Evolutionary conservation across 2,329 filamentous ascomycete species (phyloP).

Genomic region (Stachybotrys echinatus): DNA sequence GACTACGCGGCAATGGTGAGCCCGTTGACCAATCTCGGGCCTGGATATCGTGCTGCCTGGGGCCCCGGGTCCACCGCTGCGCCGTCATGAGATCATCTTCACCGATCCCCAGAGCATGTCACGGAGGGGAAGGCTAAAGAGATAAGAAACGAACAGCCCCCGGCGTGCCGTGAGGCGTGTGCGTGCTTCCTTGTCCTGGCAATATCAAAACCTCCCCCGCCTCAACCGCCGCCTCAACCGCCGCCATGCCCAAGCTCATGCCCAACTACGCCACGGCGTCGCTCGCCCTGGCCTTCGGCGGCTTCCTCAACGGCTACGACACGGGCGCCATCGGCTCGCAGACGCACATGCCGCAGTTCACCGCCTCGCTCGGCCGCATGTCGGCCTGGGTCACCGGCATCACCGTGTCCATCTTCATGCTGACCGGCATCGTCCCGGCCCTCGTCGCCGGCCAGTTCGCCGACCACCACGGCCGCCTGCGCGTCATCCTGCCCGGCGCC

Average conservation of each 20-base stretch:
- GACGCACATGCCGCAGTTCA: conserved; percentile 25
- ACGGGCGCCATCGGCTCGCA: conserved; percentile 29
- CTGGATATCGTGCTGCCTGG: too few species aligned
- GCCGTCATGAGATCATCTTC: too few species aligned
- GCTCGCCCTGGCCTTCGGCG: conserved; percentile 22
- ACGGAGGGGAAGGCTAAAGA: too few species aligned
- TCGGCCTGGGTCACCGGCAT: conserved; percentile 50
- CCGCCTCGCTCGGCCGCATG: conserved; percentile 28
- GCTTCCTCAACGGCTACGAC: conserved; percentile 30
- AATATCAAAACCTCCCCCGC: too few species aligned
- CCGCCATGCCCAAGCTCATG: conserved; percentile 6
- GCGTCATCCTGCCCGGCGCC: conserved; percentile 29
- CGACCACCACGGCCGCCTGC: conserved; percentile 43
- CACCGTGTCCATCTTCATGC: conserved; percentile 53
- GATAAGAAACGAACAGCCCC: too few species aligned
- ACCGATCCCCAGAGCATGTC: too few species aligned
- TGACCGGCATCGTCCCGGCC: conserved; percentile 52
- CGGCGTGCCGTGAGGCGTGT: too few species aligned
- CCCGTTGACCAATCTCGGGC: too few species aligned
- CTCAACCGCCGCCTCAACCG: neutral
- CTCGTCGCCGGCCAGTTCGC: conserved; percentile 52
- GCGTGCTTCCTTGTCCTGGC: too few species aligned
- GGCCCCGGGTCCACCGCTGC: too few species aligned
- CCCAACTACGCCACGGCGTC: conserved; percentile 26
- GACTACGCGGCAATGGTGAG: too few species aligned